Conservation (phyloP, 2,329 filamentous ascomycete species). For the Alternaria hordeiaustralica region DNA sequence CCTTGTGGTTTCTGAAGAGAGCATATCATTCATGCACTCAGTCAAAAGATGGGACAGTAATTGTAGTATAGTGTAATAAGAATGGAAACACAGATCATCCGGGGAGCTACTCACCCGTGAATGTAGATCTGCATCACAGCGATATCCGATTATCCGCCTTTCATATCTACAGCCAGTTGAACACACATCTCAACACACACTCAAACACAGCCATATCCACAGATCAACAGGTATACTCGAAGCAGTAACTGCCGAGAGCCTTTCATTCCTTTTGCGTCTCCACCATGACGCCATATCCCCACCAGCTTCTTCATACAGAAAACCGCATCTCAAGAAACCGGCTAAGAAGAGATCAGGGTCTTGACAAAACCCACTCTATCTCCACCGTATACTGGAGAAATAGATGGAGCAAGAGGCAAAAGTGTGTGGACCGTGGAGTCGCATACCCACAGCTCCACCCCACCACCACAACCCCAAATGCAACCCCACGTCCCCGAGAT, state of each 20-base stretch:
- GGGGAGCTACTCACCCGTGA: not conserved
- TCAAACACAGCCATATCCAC: not conserved
- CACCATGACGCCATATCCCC: not conserved
- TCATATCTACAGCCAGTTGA: not conserved
- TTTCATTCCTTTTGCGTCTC: not conserved
- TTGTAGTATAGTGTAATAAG: not conserved
- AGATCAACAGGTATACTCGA: not conserved
- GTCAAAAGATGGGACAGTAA: not conserved
- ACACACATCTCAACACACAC: not conserved
- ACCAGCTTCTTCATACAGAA: not conserved
- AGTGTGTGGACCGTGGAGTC: not conserved
- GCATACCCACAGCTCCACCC: not conserved
- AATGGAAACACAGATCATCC: too few species aligned
- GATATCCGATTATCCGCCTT: not conserved
- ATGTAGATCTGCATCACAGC: not conserved
- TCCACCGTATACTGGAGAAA: not conserved
- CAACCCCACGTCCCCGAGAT: not conserved
- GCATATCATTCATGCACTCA: not conserved
- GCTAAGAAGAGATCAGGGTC: not conserved
- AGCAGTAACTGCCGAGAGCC: not conserved
- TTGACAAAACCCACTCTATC: not conserved
- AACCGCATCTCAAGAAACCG: not conserved
- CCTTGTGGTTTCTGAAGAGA: not conserved
- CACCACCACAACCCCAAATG: not conserved
- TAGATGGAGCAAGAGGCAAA: not conserved